Conservation (phyloP, 1,284 basidiomycete genomes). For the Ceratobasidium sp. region DNA sequence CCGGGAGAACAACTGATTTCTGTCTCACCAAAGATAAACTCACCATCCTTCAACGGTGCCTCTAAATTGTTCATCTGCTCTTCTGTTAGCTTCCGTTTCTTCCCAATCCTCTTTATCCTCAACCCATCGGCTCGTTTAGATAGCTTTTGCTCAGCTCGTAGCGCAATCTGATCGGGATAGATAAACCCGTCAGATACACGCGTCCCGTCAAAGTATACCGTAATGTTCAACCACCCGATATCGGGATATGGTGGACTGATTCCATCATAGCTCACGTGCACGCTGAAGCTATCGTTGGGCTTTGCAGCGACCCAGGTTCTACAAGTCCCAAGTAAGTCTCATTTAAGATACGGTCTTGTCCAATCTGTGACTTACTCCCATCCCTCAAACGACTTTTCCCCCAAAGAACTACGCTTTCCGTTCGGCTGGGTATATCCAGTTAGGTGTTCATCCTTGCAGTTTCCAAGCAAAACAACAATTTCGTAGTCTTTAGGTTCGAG, state of each 20-base stretch:
- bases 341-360: no score
- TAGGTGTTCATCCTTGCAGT: no score
- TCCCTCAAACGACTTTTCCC: no score
- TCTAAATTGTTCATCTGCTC: not conserved
- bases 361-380: no score
- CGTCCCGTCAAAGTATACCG: conserved; percentile 9
- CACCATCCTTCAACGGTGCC: not conserved
- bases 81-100: not conserved
- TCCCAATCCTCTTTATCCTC: not conserved
- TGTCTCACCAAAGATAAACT: not conserved
- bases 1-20: not conserved
- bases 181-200: conserved; percentile 12
- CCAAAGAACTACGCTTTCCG: no score
- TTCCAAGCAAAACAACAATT: no score
- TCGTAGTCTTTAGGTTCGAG: no score
- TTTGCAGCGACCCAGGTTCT: conserved; percentile 19
- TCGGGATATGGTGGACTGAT: not conserved
- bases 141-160: not conserved
- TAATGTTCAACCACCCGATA: not conserved
- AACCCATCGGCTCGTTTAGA: not conserved
- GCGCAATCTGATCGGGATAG: not conserved
- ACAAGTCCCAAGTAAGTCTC: no score
- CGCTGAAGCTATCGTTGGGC: not conserved
- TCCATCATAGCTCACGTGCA: conserved; percentile 15
- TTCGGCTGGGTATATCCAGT: no score